Evolutionary conservation across 768 basidiomycete genomes (phyloP), one percentile per base, ranked within the genome.

Genomic region (Calvatia gigantea): DNA sequence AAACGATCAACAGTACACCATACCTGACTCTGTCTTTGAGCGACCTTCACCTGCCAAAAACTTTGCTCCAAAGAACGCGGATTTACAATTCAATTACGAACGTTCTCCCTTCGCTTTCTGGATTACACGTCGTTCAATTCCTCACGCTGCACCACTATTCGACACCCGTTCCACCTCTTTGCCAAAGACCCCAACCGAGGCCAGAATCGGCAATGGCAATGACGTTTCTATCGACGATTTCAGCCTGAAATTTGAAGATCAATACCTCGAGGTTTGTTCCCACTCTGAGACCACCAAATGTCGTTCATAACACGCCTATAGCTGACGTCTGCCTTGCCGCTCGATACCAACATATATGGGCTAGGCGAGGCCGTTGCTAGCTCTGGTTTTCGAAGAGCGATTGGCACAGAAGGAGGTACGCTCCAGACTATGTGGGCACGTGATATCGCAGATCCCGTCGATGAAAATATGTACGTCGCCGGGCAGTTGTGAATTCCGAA

Each of bases 221-320:
- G 76, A 74, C 4, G 84, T 84, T 0, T 77, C 79, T 2, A 72
- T 91, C 15, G 75, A 84, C 53, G 83, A 78, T 0, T 87, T 89
- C 55, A 80, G 84, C 0, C 72, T 92, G 9, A 80, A 92, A 11
- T 91, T 91, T 62, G 89, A 91, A 61, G 83, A 91, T 58, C 86
- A 86, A 62, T 91, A 90, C 64, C 75, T 92, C 19, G 87, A 91
- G 77, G 82, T 83, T 54, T 46, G 57, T 28, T 42, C 9, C 2
- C 12, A 21, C 25, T 29, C 77, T 76, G 53, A 43, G 47, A 19
- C 6, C 15, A 27, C 21, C 28, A 7, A 7, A 19, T 1, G 44
- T 28, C n/a, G 17, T 31, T 37, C 27, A 19, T 6, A 6, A 51
- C 41, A 14, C 6, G 17, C 38, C 19, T 39, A 1, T 57, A 85